Evolutionary conservation across 257 asterid genomes (phyloP).

Genomic region (Marsdenia floribunda): DNA sequence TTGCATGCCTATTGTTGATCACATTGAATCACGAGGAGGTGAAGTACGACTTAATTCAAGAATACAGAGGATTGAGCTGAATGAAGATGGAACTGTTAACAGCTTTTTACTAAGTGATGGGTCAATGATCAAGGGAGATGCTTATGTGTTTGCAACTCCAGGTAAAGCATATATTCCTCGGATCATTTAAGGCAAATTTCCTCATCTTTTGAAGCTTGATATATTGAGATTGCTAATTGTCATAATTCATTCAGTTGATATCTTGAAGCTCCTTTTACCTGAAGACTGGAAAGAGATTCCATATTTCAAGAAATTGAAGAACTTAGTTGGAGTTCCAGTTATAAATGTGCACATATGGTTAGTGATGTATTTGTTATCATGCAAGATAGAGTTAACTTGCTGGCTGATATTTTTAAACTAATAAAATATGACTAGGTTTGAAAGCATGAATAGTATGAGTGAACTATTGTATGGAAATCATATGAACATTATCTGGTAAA

Average conservation of each 20-base stretch:
- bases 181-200: background rate
- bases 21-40: slow-evolving; percentile 73
- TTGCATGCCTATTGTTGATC: slow-evolving; percentile 88
- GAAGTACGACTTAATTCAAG: slow-evolving; percentile 73
- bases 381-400: background rate
- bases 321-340: slow-evolving; percentile 92
- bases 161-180: slow-evolving; percentile 40
- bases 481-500: background rate
- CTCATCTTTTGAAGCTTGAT: background rate
- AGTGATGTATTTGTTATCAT: slow-evolving; percentile 18
- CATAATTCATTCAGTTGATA: slow-evolving; percentile 51
- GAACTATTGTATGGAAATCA: background rate
- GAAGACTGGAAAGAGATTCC: slow-evolving; percentile 77
- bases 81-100: slow-evolving; percentile 68
- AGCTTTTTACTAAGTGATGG: slow-evolving; percentile 59
- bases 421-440: background rate
- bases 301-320: slow-evolving; percentile 75
- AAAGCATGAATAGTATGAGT: background rate
- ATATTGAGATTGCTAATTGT: slow-evolving; percentile 13
- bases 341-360: slow-evolving; percentile 92
- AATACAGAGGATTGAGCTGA: slow-evolving; percentile 66
- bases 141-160: slow-evolving; percentile 87
- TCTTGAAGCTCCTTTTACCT: slow-evolving; percentile 87
- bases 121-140: slow-evolving; percentile 65
- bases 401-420: background rate